These are phyloP conservation scores for Apiospora saccharicola DNA, from an alignment of 2,329 filamentous ascomycete genomes.

Conservation along the genomic window DNA sequence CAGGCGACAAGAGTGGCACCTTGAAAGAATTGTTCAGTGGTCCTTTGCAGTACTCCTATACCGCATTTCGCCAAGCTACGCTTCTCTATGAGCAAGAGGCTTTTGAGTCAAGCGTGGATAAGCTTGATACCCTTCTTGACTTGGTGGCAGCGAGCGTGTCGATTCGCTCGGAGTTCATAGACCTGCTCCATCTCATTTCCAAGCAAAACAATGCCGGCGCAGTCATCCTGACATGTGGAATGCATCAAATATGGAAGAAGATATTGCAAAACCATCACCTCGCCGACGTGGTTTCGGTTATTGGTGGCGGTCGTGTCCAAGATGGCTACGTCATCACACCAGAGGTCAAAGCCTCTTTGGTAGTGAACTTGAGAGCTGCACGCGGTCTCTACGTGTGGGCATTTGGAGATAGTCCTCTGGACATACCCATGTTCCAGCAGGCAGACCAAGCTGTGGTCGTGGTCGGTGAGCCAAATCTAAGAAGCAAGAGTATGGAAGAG, in stretches of 20 bases:
- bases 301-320: neutral
- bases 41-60: no score
- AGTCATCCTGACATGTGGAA: neutral
- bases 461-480: conserved; percentile 50
- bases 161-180: neutral
- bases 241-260: neutral
- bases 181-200: neutral
- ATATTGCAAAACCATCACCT: neutral
- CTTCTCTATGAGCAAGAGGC: no score
- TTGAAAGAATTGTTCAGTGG: conserved; percentile 32
- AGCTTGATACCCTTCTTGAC: neutral
- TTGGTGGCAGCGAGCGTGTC: neutral
- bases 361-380: conserved; percentile 46
- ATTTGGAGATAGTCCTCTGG: conserved; percentile 67
- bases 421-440: conserved; percentile 62
- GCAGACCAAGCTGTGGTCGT: conserved; percentile 64
- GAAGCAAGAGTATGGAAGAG: conserved; percentile 62
- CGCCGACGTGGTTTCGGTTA: neutral
- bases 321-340: conserved; percentile 54
- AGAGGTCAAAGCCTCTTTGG: conserved; percentile 56
- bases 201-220: neutral
- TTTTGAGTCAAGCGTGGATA: neutral
- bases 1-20: conserved; percentile 17
- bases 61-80: no score
- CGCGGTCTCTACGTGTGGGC: conserved; percentile 55